These are phyloP conservation scores for Paratinospora sagittata DNA, from an alignment of 164 flowering plant species.

Conservation along the genomic window DNA sequence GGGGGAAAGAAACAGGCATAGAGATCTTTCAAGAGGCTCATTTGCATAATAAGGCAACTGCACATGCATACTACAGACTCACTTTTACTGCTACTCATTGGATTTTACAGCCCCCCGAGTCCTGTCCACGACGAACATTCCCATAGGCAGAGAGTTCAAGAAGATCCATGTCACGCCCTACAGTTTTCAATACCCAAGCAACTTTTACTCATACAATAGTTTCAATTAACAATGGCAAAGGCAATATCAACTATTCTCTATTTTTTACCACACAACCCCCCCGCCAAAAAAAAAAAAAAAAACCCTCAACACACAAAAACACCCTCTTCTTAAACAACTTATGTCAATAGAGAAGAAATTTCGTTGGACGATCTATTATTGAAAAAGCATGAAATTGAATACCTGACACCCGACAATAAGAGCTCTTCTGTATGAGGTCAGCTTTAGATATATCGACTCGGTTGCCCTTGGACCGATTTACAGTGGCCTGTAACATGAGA, in stretches of 20 bases:
- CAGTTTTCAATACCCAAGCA: conserved; percentile 2
- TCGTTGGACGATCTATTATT: no score
- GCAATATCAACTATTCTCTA: background rate
- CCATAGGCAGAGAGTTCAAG: conserved; percentile 94
- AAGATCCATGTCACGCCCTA: conserved; percentile 93
- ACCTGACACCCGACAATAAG: conserved; percentile 96
- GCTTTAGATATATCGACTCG: conserved; percentile 73
- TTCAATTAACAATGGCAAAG: background rate
- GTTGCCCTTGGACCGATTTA: conserved; percentile 88
- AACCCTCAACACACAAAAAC: no score
- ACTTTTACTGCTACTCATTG: conserved; percentile 35
- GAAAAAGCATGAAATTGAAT: no score
- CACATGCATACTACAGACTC: background rate
- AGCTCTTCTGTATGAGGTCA: conserved; percentile 85
- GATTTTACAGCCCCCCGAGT: conserved; percentile 74
- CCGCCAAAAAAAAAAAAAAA: no score
- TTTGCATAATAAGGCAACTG: background rate
- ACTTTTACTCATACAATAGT: background rate
- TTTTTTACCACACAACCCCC: no score
- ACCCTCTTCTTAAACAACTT: background rate
- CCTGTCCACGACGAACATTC: conserved; percentile 69
- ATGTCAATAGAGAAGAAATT: no score
- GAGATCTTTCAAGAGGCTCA: background rate
- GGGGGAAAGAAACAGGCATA: background rate
- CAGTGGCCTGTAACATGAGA: conserved; percentile 58